A percentile compares a stretch with the other conserved stretches of the same genome.
Evolutionary conservation across 1,284 basidiomycete genomes (phyloP).

Genomic region (Rhodofomes roseus): DNA sequence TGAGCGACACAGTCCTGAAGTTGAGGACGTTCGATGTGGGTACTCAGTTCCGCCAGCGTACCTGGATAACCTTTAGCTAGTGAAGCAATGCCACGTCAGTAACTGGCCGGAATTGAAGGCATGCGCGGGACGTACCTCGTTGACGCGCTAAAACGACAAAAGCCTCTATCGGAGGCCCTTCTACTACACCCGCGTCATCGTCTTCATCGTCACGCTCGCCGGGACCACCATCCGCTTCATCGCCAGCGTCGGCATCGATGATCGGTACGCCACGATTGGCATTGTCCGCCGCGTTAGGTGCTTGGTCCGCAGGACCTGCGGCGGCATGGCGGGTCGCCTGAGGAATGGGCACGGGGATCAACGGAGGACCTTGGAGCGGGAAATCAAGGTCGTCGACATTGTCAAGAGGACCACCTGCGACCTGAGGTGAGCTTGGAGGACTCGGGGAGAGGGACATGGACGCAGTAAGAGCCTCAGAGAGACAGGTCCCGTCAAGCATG

Average conservation of each 20-base stretch:
- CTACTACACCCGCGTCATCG: neutral
- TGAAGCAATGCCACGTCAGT: neutral
- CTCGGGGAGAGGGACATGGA: too few relatives aligned
- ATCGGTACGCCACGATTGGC: too few relatives aligned
- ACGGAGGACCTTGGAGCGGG: too few relatives aligned
- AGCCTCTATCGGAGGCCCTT: neutral
- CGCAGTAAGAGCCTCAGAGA: neutral
- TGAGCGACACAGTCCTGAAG: too few relatives aligned
- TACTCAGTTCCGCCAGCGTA: too few relatives aligned
- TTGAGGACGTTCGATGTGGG: too few relatives aligned
- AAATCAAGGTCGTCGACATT: too few relatives aligned
- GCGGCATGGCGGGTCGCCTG: too few relatives aligned
- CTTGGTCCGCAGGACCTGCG: too few relatives aligned
- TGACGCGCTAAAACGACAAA: neutral
- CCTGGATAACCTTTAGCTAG: neutral
- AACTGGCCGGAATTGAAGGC: neutral
- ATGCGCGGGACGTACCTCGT: neutral
- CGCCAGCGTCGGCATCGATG: neutral
- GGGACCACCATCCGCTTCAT: neutral
- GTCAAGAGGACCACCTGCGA: too few relatives aligned
- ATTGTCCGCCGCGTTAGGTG: neutral
- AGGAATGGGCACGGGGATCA: too few relatives aligned
- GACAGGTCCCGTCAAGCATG: slow-evolving; percentile 14
- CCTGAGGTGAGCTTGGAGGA: neutral
- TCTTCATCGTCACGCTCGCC: neutral